phyloP scores from a whole-genome alignment of 129 eudicot species.

The Saposhnikovia divaricata region DNA sequence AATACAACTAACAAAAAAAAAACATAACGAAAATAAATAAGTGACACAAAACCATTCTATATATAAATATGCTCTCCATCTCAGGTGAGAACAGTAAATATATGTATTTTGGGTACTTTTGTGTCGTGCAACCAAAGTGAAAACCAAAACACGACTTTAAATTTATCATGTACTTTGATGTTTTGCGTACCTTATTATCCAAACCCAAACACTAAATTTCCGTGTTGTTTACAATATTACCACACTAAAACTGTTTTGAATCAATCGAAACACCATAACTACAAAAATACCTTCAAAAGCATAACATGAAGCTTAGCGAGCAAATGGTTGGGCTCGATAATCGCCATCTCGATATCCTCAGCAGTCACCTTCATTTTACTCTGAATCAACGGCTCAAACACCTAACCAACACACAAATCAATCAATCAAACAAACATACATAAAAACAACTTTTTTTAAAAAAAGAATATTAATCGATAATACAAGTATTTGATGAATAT shows the following conservation, averaged over 20 bases:
- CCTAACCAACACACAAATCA: slow-evolving; percentile 27
- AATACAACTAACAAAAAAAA: background rate
- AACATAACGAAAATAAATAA: too few species aligned
- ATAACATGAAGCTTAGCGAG: slow-evolving; percentile 59
- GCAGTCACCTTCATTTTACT: slow-evolving; percentile 57
- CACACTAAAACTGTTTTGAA: background rate
- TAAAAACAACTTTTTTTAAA: background rate
- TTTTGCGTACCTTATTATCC: too few species aligned
- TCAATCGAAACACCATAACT: background rate
- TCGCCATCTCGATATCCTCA: slow-evolving; percentile 70
- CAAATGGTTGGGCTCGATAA: slow-evolving; percentile 46
- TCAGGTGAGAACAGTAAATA: too few species aligned
- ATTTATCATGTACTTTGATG: too few species aligned
- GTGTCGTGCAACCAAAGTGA: too few species aligned
- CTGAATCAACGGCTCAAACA: slow-evolving; percentile 62
- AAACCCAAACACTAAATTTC: too few species aligned
- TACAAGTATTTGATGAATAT: too few species aligned
- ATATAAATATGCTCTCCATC: background rate
- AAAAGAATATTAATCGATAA: too few species aligned
- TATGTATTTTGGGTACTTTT: too few species aligned
- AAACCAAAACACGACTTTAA: too few species aligned
- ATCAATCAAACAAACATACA: background rate
- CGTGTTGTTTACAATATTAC: too few species aligned
- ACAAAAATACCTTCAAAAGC: slow-evolving; percentile 58
- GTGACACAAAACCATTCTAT: background rate